Evolutionary conservation across 176 grass and related monocot species (phyloP).

Genomic region (Oryza rufipogon): DNA sequence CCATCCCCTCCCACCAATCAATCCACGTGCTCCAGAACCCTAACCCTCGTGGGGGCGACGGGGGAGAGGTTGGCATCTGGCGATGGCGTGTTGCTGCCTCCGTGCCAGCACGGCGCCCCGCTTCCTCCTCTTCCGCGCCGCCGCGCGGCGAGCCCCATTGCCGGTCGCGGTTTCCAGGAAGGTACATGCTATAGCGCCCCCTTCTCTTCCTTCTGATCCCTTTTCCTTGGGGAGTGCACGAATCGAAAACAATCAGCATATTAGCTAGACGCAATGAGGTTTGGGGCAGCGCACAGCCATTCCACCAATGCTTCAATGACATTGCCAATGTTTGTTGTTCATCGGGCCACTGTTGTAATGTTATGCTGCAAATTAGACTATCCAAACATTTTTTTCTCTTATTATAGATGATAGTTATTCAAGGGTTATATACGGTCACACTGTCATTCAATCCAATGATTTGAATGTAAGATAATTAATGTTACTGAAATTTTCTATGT

Average conservation of each 20-base stretch:
- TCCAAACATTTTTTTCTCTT: neutral
- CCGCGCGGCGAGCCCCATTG: slow-evolving; percentile 20
- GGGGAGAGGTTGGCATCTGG: slow-evolving; percentile 33
- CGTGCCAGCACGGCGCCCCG: slow-evolving; percentile 44
- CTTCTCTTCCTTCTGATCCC: neutral
- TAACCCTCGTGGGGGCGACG: slow-evolving; percentile 24
- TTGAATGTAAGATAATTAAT: neutral
- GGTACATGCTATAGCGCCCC: slow-evolving; percentile 21
- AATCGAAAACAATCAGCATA: neutral
- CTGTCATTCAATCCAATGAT: neutral
- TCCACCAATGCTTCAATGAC: neutral
- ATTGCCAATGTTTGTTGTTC: slow-evolving; percentile 27
- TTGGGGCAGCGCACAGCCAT: neutral
- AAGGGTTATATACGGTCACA: neutral
- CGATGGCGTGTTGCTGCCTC: slow-evolving; percentile 59
- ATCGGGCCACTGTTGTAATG: neutral
- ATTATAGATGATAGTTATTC: neutral
- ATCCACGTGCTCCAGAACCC: slow-evolving; percentile 32
- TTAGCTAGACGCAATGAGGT: slow-evolving; percentile 24
- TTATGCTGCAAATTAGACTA: neutral
- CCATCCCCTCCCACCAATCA: slow-evolving; percentile 11
- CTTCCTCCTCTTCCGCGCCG: slow-evolving; percentile 35
- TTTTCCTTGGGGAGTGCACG: neutral
- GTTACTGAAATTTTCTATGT: neutral
- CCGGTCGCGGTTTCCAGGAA: slow-evolving; percentile 39